phyloP scores from a whole-genome alignment of 2,329 filamentous ascomycete species.

The Aspergillus uvarum region DNA sequence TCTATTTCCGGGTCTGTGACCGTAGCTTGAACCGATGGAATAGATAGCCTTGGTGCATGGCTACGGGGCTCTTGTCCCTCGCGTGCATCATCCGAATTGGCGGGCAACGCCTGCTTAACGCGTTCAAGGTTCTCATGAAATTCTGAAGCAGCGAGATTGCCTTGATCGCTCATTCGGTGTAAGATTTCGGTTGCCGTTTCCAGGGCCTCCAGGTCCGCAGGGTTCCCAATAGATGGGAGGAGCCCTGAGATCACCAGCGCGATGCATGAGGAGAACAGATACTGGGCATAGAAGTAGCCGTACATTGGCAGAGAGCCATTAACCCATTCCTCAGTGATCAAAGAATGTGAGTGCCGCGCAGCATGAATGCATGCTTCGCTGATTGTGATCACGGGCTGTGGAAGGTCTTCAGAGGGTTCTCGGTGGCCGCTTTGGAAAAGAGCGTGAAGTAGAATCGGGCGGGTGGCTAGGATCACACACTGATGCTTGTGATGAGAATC shows the following conservation, averaged over 20 bases:
- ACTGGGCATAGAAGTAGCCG: slow-evolving; percentile 37
- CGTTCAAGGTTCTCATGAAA: slow-evolving; percentile 29
- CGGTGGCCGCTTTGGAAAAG: slow-evolving; percentile 24
- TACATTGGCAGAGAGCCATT: slow-evolving; percentile 34
- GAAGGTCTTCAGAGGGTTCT: slow-evolving; percentile 7
- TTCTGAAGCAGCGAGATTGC: slow-evolving; percentile 31
- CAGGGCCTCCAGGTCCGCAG: slow-evolving; percentile 23
- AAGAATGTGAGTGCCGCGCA: slow-evolving; percentile 31
- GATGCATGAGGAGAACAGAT: slow-evolving; percentile 35
- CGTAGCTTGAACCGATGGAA: neutral
- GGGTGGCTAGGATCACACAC: slow-evolving; percentile 38
- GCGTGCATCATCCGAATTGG: neutral
- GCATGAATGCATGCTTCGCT: slow-evolving; percentile 35
- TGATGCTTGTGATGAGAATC: slow-evolving; percentile 3
- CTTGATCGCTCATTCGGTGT: slow-evolving; percentile 27
- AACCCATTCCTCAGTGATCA: slow-evolving; percentile 34
- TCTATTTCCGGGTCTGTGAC: neutral
- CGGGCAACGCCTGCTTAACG: slow-evolving; percentile 15
- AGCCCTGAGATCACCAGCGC: slow-evolving; percentile 33
- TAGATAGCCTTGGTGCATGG: neutral
- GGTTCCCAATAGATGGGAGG: slow-evolving; percentile 18
- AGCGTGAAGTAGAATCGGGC: slow-evolving; percentile 36
- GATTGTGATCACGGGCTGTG: slow-evolving; percentile 30
- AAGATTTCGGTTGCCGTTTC: slow-evolving; percentile 29
- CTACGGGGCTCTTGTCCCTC: slow-evolving; percentile 14